Evolutionary conservation across 2,329 filamentous ascomycete species (phyloP).

Genomic region (Aspergillus aculeatus): DNA sequence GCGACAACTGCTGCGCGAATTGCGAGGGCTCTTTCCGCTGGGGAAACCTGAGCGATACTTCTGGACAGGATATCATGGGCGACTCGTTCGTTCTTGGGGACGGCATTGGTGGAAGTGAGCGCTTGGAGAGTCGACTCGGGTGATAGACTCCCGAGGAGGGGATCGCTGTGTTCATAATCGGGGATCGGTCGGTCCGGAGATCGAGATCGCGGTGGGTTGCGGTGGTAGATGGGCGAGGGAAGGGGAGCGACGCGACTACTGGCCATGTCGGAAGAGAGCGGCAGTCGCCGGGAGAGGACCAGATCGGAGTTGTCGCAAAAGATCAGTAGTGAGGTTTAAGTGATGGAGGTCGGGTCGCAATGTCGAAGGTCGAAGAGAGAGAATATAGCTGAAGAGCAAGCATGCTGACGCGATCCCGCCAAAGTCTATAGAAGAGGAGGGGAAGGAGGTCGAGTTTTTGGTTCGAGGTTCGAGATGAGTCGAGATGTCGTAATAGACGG

Average conservation of each 20-base stretch:
- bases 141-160: constrained; percentile 53
- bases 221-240: constrained; percentile 31
- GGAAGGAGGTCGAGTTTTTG: neutral
- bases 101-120: constrained; percentile 45
- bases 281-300: constrained; percentile 11
- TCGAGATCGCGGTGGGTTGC: constrained; percentile 35
- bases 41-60: constrained; percentile 57
- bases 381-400: constrained; percentile 31
- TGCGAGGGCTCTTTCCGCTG: constrained; percentile 58
- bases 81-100: constrained; percentile 37
- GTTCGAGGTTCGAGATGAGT: constrained; percentile 2
- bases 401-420: constrained; percentile 36
- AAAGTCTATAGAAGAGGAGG: constrained; percentile 10
- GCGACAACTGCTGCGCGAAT: constrained; percentile 59
- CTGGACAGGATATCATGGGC: constrained; percentile 43
- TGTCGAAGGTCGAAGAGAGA: constrained; percentile 25
- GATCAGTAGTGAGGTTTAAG: constrained; percentile 22
- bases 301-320: neutral
- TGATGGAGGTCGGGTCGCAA: constrained; percentile 30
- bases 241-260: constrained; percentile 30
- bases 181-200: constrained; percentile 41
- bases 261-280: constrained; percentile 30
- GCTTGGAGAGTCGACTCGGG: constrained; percentile 55
- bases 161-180: constrained; percentile 43
- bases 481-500: constrained; percentile 1